Conservation (phyloP, 106 monocot species). For the Allium sativum region DNA sequence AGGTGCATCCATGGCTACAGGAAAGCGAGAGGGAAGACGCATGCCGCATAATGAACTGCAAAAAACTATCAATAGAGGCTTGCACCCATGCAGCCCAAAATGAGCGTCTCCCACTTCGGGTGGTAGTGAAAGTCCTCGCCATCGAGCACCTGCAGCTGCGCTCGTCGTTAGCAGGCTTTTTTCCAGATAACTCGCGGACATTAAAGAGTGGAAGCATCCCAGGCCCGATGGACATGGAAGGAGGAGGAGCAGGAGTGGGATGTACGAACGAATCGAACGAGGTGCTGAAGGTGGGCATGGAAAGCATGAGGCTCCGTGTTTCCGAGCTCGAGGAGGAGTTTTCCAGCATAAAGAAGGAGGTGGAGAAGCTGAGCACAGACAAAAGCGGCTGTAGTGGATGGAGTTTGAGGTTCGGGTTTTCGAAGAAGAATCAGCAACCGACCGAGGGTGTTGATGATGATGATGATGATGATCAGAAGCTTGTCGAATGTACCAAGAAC, state of each 20-base stretch:
- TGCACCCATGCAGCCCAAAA: constrained; percentile 57
- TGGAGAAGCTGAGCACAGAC: constrained; percentile 33
- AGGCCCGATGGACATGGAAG: not conserved
- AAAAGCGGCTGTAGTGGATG: constrained; percentile 16
- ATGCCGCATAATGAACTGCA: constrained; percentile 44
- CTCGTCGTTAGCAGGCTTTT: constrained; percentile 41
- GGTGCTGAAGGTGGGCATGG: constrained; percentile 24
- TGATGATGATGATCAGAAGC: constrained; percentile 4
- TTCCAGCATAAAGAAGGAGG: constrained; percentile 44
- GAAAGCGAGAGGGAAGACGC: constrained; percentile 29
- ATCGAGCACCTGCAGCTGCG: constrained; percentile 52
- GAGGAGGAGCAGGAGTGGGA: constrained; percentile 17
- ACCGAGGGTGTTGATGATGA: constrained; percentile 10
- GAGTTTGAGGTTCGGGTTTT: constrained; percentile 23
- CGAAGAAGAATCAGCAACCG: constrained; percentile 20
- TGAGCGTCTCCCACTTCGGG: constrained; percentile 44
- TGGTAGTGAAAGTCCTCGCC: constrained; percentile 47
- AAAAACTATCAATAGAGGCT: constrained; percentile 48
- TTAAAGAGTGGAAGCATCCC: constrained; percentile 16
- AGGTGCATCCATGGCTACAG: constrained; percentile 46
- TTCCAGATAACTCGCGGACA: constrained; percentile 26
- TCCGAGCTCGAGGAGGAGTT: constrained; percentile 60
- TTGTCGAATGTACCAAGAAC: constrained; percentile 9
- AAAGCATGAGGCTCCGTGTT: constrained; percentile 30
- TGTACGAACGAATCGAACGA: constrained; percentile 8